Base-by-base conservation (phyloP, 129 eudicot genomes). In the Silybum marianum region DNA sequence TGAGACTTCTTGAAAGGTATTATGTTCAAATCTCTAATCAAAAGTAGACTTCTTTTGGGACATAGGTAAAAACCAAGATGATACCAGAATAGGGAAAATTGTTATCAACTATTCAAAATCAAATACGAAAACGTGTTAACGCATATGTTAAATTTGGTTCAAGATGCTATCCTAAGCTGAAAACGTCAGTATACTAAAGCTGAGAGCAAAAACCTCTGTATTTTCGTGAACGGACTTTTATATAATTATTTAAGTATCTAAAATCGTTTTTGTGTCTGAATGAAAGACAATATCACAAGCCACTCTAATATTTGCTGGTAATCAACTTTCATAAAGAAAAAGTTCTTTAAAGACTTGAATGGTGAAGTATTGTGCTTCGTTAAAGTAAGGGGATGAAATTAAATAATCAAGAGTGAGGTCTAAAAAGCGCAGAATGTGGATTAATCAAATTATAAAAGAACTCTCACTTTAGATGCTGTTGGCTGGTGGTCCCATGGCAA, bases 301-400 rank as follows among this genome's bases (percentile, higher is more conserved):
- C 6, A 3, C 22, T 72, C 10, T 19, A 72, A 13, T 3, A 32
- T 32, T 16, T 51, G 18, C 63, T 51, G 22, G 63, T 39, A n/a
- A n/a, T n/a, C n/a, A 21, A 10, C 22, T 36, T 38, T 72, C 39
- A 21, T 10, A 72, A 19, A 72, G 32, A 72, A 19, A 2, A 60
- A 44, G 65, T 24, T 42, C 26, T 73, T 24, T n/a, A 23, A 73
- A 23, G 77, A 46, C 23, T 44, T 44, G 10, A 73, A 42, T 63
- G 6, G 65, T 44, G 24, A 23, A 2, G 22, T 73, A 28, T 73
- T 25, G 39, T 19, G 65, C 38, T 44, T 44, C 23, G 77, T 44
- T 73, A 44, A 48, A 44, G 5, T 73, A 14, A 13, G 4, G 26
- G 77, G 77, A 73, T 40, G 63, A 73, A 23, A 73, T 73, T 9